Percentiles rank a stretch among this genome's conserved stretches.
phyloP scores from a whole-genome alignment of 768 basidiomycete genomes.

The Collybiopsis confluens region DNA sequence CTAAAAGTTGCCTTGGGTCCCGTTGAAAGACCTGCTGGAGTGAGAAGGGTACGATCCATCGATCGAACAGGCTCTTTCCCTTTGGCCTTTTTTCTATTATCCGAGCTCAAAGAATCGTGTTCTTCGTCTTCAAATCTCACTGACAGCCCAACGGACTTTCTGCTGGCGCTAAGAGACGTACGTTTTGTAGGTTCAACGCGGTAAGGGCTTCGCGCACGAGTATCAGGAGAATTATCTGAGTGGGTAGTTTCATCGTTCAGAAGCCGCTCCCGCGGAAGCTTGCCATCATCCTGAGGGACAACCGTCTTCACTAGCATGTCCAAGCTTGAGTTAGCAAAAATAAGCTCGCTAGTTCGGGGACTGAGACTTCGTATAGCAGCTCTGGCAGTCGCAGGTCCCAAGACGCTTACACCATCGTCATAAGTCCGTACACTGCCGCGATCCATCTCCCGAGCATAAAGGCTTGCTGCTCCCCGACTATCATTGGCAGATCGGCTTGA shows the following conservation, averaged over 20 bases:
- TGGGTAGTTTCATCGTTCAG: conserved; percentile 4
- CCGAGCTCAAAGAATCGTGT: neutral
- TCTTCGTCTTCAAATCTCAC: conserved; percentile 17
- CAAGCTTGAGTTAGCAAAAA: conserved; percentile 1
- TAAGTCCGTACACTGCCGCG: conserved; percentile 21
- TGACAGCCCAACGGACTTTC: conserved; percentile 8
- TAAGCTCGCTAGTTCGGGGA: conserved; percentile 37
- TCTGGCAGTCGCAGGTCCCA: conserved; percentile 27
- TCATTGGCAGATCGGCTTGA: neutral
- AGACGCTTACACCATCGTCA: conserved; percentile 25
- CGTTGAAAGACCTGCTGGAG: neutral
- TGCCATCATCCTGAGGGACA: neutral
- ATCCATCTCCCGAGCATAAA: conserved; percentile 15
- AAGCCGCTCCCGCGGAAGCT: neutral
- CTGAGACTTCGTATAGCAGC: conserved; percentile 41
- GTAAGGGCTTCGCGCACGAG: conserved; percentile 44
- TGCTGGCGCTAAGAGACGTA: neutral
- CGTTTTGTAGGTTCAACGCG: conserved; percentile 32
- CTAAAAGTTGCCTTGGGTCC: conserved; percentile 15
- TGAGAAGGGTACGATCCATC: conserved; percentile 10
- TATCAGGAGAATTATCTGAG: conserved; percentile 21
- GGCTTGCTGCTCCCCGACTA: neutral
- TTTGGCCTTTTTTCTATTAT: neutral
- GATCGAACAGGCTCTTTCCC: conserved; percentile 14
- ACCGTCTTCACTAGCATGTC: neutral